Evolutionary conservation across 306 rosid genomes (phyloP), one percentile per base, ranked within the genome.

Genomic region (Acacia acuminata): DNA sequence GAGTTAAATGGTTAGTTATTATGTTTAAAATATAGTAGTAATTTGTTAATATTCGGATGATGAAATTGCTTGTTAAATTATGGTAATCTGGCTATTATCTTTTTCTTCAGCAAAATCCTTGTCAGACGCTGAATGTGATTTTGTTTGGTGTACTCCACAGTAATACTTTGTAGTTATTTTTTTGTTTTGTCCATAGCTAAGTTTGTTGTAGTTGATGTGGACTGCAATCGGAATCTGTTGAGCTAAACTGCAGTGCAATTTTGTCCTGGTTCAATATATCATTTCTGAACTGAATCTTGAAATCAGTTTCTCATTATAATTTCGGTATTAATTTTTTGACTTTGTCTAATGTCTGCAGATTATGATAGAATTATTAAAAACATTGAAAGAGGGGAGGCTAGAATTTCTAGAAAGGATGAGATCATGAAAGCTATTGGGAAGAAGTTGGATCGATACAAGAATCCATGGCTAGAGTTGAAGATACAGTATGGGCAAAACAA

Each of bases 351-450:
- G 60, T 66, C 61, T 81, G 80, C 86, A 96, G 99, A 96, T 85
- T 94, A 94, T 83, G 99, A 96, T 84, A 90, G 99, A 86, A 96
- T 96, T 80, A 90, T 96, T 48, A 96, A 96, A 84, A 96, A 96
- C 87, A 96, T 96, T 14, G 99, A 96, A 89, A 94, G 99, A 88
- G 99, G 99, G 70, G 99, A 96, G 87, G 97, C 97, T 0, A 91
- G 99, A 84, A 96, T 96, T 83, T 91, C 99, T 27, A 92, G 98
- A 43, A 96, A 96, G 73, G 99, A 96, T 83, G 99, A 96, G 88
- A 96, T 96, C 83, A 96, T 94, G 99, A 96, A 96, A 86, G 99
- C 99, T 76, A 94, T 96, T 84, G 99, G 97, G 73, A 96, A 96
- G 91, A 96, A 96, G 87, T 82, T 96, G 91, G 97, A 93, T 75